A percentile compares a stretch with the other conserved stretches of the same genome.
Evolutionary conservation across 208 protist genomes (phyloP).

Genomic region (Crithidia mellificae): DNA sequence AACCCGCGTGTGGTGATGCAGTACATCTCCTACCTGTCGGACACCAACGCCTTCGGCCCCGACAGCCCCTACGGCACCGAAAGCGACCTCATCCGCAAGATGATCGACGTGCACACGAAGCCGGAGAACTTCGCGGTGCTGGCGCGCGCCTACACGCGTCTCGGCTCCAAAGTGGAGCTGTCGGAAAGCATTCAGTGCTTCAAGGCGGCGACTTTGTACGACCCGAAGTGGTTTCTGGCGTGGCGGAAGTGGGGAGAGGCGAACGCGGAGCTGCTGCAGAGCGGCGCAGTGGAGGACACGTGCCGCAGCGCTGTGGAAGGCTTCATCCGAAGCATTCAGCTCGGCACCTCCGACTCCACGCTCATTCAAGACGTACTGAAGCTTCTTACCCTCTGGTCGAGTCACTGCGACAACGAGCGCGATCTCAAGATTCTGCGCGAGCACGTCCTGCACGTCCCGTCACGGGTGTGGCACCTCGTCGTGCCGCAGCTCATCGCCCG

Average conservation of each 20-base stretch:
- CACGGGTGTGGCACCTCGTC: slow-evolving; percentile 98
- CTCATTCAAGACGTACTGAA: slow-evolving; percentile 98
- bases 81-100: slow-evolving; percentile 74
- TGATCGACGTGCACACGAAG: slow-evolving; percentile 86
- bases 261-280: slow-evolving; percentile 64
- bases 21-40: slow-evolving; percentile 80
- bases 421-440: slow-evolving; percentile 84
- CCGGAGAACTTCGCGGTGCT: slow-evolving; percentile 66
- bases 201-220: slow-evolving; percentile 72
- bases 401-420: slow-evolving; percentile 74
- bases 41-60: slow-evolving; percentile 58
- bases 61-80: slow-evolving; percentile 68
- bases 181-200: slow-evolving; percentile 77
- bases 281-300: slow-evolving; percentile 42
- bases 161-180: slow-evolving; percentile 64
- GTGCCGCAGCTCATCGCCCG: slow-evolving; percentile 98
- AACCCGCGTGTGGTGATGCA: slow-evolving; percentile 87
- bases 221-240: slow-evolving; percentile 81
- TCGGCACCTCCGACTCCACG: slow-evolving; percentile 74
- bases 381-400: slow-evolving; percentile 97
- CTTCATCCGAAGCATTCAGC: slow-evolving; percentile 83
- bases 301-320: slow-evolving; percentile 82
- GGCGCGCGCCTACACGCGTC: slow-evolving; percentile 69
- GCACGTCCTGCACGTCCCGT: slow-evolving; percentile 92
- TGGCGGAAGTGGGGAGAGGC: slow-evolving; percentile 85